Conservation (phyloP, 768 basidiomycete species). For the Termitomyces sp. region DNA sequence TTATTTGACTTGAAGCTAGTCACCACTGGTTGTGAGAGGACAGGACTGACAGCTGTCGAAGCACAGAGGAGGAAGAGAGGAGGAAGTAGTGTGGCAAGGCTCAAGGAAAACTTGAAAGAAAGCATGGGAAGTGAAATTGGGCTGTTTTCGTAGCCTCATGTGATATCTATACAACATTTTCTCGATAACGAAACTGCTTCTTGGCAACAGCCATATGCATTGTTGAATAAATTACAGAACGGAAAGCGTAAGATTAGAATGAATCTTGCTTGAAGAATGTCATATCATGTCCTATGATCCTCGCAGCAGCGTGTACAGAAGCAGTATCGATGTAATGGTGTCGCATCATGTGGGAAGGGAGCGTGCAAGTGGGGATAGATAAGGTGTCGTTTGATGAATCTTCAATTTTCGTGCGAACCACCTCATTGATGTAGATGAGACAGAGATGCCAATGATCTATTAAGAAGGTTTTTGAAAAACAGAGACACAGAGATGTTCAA, state of each 20-base stretch:
- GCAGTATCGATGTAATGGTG: not conserved
- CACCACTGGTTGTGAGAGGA: conserved; percentile 30
- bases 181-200: not conserved
- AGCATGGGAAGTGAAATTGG: not conserved
- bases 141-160: not conserved
- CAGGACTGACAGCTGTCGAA: not conserved
- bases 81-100: not conserved
- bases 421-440: not conserved
- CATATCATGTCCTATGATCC: not conserved
- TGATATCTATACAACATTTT: not conserved
- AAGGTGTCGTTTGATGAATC: not conserved
- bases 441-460: too few relatives aligned
- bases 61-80: not conserved
- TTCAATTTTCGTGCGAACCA: not conserved
- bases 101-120: not conserved
- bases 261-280: not conserved
- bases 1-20: conserved; percentile 17
- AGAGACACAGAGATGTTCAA: too few relatives aligned
- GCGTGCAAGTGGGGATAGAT: not conserved
- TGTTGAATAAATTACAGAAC: not conserved
- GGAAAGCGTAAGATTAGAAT: not conserved
- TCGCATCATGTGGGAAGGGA: not conserved
- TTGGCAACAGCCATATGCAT: not conserved
- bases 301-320: not conserved
- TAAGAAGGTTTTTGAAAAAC: too few relatives aligned